phyloP scores from a whole-genome alignment of 2,329 filamentous ascomycete genomes.

The Thelonectria rubi region DNA sequence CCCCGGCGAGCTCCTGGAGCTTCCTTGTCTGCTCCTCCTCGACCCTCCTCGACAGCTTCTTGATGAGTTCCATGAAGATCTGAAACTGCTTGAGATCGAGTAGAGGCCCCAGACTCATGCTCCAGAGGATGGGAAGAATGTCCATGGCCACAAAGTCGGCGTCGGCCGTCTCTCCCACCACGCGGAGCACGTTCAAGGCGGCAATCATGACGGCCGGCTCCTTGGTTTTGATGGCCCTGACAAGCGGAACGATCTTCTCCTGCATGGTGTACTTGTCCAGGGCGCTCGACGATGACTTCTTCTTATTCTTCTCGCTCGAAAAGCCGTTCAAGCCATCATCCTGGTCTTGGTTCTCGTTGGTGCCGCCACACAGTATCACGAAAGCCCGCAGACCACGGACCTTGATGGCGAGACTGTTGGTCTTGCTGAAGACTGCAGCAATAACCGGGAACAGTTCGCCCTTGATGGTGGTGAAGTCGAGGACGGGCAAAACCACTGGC shows the following conservation, averaged over 20 bases:
- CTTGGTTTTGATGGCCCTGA: conserved; percentile 96
- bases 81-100: conserved; percentile 90
- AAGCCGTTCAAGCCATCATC: conserved; percentile 82
- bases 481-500: conserved; percentile 80
- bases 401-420: conserved; percentile 93
- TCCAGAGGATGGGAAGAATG: conserved; percentile 88
- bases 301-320: conserved; percentile 65
- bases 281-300: conserved; percentile 75
- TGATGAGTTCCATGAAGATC: conserved; percentile 89
- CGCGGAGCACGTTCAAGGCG: conserved; percentile 81
- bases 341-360: conserved; percentile 57
- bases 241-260: conserved; percentile 91
- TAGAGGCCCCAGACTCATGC: conserved; percentile 88
- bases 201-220: conserved; percentile 98
- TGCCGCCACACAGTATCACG: conserved; percentile 85
- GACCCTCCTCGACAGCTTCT: conserved; percentile 78
- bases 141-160: conserved; percentile 93
- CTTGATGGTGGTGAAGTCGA: conserved; percentile 97
- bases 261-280: conserved; percentile 98
- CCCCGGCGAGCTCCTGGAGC: conserved; percentile 80
- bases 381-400: conserved; percentile 91
- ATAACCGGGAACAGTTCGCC: conserved; percentile 96
- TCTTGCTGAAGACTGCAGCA: conserved; percentile 89
- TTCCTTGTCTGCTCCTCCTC: conserved; percentile 91
- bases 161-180: conserved; percentile 84